These are phyloP conservation scores for Aspergillus bertholletiae DNA, from an alignment of 495 filamentous ascomycete genomes.

Conservation along the genomic window DNA sequence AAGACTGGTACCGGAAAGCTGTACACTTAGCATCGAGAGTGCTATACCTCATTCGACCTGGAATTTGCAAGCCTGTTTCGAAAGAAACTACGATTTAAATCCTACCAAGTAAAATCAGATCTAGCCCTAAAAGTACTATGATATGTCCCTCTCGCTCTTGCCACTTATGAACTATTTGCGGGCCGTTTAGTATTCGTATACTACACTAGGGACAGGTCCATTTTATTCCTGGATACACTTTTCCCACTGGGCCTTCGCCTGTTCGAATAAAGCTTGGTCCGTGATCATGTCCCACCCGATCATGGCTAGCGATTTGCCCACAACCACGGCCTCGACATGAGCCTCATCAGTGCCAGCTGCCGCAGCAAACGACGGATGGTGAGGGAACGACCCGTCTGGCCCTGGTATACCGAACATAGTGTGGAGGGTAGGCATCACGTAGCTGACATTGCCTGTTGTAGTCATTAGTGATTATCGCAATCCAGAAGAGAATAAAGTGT, in stretches of 20 bases:
- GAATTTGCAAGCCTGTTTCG: too few relatives aligned
- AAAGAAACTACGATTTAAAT: too few relatives aligned
- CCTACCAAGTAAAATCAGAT: too few relatives aligned
- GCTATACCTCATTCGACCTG: too few relatives aligned
- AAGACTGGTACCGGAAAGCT: too few relatives aligned
- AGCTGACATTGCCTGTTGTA: slow-evolving; percentile 55
- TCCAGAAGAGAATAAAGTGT: background rate
- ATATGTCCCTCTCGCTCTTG: too few relatives aligned
- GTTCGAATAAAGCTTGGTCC: slow-evolving; percentile 39
- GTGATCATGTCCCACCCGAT: slow-evolving; percentile 37
- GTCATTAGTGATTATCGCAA: background rate
- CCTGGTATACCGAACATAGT: slow-evolving; percentile 54
- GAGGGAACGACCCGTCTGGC: slow-evolving; percentile 45
- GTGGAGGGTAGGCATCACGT: slow-evolving; percentile 59
- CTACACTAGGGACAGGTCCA: background rate
- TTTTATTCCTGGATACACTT: slow-evolving; percentile 16
- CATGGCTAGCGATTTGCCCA: slow-evolving; percentile 22
- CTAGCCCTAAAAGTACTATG: too few relatives aligned
- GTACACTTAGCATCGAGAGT: too few relatives aligned
- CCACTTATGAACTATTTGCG: too few relatives aligned
- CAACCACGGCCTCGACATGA: slow-evolving; percentile 18
- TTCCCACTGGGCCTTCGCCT: slow-evolving; percentile 25
- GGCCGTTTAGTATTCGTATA: background rate
- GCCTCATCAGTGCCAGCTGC: slow-evolving; percentile 46
- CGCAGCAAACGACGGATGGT: slow-evolving; percentile 58